Conservation (phyloP, 495 filamentous ascomycete genomes). For the Hypoxylon lenormandii region DNA sequence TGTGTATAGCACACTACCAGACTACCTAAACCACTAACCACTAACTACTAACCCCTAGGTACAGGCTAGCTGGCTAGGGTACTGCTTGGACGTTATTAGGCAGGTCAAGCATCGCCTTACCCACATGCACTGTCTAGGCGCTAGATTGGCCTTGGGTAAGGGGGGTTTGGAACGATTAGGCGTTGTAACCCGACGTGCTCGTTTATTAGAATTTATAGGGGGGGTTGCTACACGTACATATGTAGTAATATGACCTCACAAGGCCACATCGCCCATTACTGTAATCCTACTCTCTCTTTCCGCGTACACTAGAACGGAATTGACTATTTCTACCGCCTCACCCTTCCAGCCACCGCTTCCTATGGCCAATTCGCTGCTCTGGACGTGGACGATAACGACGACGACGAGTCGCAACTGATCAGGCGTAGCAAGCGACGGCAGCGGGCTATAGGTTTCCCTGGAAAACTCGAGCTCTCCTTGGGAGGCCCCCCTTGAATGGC, state of each 20-base stretch:
- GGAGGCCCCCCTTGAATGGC: constrained; percentile 43
- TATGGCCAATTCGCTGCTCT: constrained; percentile 30
- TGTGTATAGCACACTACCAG: too few species aligned
- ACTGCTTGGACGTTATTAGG: not conserved
- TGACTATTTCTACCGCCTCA: not conserved
- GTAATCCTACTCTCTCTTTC: constrained; percentile 1
- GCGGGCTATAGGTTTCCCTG: too few species aligned
- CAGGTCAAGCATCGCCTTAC: not conserved
- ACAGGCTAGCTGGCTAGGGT: not conserved
- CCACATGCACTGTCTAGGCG: not conserved
- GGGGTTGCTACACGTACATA: not conserved
- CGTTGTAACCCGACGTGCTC: too few species aligned
- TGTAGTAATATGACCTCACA: constrained; percentile 47
- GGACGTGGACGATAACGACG: constrained; percentile 5
- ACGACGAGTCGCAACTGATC: constrained; percentile 12
- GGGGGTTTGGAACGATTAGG: too few species aligned
- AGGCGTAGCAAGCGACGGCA: not conserved
- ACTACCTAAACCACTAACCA: too few species aligned
- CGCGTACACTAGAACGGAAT: too few species aligned
- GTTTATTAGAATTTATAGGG: constrained; percentile 6
- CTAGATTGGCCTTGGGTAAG: too few species aligned
- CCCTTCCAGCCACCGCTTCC: not conserved
- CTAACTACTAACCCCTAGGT: too few species aligned
- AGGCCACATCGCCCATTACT: constrained; percentile 28
- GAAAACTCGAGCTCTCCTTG: constrained; percentile 18